These are phyloP conservation scores for Elsinoe perseae DNA, from an alignment of 2,329 filamentous ascomycete species.

Conservation along the genomic window DNA sequence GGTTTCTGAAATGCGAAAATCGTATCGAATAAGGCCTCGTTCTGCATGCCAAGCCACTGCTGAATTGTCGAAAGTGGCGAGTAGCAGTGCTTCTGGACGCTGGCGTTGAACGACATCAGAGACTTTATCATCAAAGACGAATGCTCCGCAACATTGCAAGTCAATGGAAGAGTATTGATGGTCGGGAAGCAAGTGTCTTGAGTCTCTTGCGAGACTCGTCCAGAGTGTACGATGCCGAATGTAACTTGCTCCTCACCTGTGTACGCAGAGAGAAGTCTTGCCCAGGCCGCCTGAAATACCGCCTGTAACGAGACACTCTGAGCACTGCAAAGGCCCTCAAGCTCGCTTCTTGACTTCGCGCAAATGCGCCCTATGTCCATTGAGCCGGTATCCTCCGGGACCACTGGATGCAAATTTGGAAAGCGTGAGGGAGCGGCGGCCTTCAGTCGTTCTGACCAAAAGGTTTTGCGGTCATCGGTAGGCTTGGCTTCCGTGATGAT, in stretches of 20 bases:
- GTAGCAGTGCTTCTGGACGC: slow-evolving; percentile 62
- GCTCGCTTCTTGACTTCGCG: slow-evolving; percentile 32
- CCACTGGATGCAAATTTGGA: slow-evolving; percentile 63
- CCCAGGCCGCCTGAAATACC: slow-evolving; percentile 70
- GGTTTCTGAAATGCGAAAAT: slow-evolving; percentile 74
- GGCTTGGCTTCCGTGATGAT: slow-evolving; percentile 37
- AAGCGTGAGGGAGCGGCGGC: slow-evolving; percentile 54
- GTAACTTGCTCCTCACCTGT: slow-evolving; percentile 65
- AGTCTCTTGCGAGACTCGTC: slow-evolving; percentile 55
- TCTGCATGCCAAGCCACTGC: slow-evolving; percentile 58
- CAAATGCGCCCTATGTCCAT: slow-evolving; percentile 34
- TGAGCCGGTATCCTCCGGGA: slow-evolving; percentile 31
- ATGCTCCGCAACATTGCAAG: slow-evolving; percentile 48
- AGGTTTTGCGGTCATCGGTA: slow-evolving; percentile 35
- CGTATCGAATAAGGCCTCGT: slow-evolving; percentile 69
- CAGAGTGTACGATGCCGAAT: slow-evolving; percentile 76
- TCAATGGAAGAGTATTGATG: slow-evolving; percentile 70
- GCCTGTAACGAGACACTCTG: slow-evolving; percentile 67
- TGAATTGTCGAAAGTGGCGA: slow-evolving; percentile 65
- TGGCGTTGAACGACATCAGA: slow-evolving; percentile 59
- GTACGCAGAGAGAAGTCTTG: slow-evolving; percentile 65
- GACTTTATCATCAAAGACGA: slow-evolving; percentile 51
- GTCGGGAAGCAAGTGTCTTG: slow-evolving; percentile 63
- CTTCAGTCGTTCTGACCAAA: slow-evolving; percentile 53
- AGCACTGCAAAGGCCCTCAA: slow-evolving; percentile 51